Conservation (phyloP, 2,329 filamentous ascomycete species). For the Apiospora rasikravindrae region DNA sequence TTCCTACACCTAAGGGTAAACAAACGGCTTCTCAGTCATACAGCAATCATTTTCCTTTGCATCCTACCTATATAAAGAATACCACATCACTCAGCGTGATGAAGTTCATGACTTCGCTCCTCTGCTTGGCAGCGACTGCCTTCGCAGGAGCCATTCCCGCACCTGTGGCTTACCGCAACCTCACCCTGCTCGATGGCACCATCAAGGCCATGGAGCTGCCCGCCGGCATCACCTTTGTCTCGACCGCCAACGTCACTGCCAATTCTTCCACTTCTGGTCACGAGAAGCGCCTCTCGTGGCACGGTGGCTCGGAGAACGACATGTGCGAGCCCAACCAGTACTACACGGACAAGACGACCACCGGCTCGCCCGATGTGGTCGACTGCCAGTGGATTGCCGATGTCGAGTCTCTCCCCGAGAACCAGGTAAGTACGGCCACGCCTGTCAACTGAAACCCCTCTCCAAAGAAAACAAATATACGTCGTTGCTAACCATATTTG, state of each 20-base stretch:
- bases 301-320: not conserved
- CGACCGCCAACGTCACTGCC: not conserved
- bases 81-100: not conserved
- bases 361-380: not conserved
- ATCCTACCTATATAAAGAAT: not conserved
- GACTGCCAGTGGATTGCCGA: slow-evolving; percentile 10
- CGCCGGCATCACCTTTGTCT: not conserved
- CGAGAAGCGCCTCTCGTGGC: slow-evolving; percentile 15
- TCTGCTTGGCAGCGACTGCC: not conserved
- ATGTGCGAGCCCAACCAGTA: not conserved
- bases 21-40: not conserved
- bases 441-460: not conserved
- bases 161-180: not conserved
- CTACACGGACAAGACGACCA: not conserved
- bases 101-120: not conserved
- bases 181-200: slow-evolving; percentile 16
- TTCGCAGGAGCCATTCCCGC: not conserved
- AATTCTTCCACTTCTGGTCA: not conserved
- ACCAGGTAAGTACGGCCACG: not conserved
- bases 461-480: not conserved
- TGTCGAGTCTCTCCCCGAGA: not conserved
- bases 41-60: not conserved
- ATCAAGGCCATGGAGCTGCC: not conserved
- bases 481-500: not conserved
- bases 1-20: not conserved